A percentile compares a stretch with the other conserved stretches of the same genome.
Evolutionary conservation across 164 flowering plant species (phyloP).

Genomic region (Cinnamomum micranthum): DNA sequence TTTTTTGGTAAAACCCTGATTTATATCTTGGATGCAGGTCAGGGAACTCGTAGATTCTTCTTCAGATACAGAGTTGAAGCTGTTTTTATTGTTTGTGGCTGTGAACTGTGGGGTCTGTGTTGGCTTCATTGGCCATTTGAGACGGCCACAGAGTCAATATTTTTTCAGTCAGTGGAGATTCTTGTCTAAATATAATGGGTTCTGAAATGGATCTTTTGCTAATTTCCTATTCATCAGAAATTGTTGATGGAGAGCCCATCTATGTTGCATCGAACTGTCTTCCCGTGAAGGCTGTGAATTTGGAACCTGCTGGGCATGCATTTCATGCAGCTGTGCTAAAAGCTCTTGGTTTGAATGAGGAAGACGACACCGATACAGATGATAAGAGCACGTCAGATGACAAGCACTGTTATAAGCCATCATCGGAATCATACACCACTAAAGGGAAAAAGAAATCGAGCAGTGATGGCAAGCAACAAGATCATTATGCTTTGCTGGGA

Average conservation of each 20-base stretch:
- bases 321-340: slow-evolving; percentile 74
- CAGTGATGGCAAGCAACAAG: slow-evolving; percentile 53
- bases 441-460: slow-evolving; percentile 86
- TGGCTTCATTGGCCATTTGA: no score
- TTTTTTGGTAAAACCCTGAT: no score
- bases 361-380: slow-evolving; percentile 31
- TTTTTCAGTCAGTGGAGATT: not conserved
- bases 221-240: slow-evolving; percentile 65
- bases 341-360: slow-evolving; percentile 49
- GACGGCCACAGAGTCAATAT: no score
- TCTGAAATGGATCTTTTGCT: slow-evolving; percentile 21
- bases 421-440: slow-evolving; percentile 66
- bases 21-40: no score
- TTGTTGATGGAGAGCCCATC: slow-evolving; percentile 68
- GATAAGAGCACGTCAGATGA: slow-evolving; percentile 28
- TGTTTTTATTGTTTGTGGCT: no score
- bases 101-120: no score
- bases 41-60: no score
- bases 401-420: slow-evolving; percentile 43
- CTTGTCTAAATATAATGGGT: slow-evolving; percentile 13
- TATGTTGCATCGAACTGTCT: slow-evolving; percentile 68
- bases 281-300: slow-evolving; percentile 56
- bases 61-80: no score
- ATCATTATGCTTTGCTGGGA: slow-evolving; percentile 89
- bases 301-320: slow-evolving; percentile 87